Evolutionary conservation across 2,329 filamentous ascomycete species (phyloP).

Genomic region (Onygenales sp.): DNA sequence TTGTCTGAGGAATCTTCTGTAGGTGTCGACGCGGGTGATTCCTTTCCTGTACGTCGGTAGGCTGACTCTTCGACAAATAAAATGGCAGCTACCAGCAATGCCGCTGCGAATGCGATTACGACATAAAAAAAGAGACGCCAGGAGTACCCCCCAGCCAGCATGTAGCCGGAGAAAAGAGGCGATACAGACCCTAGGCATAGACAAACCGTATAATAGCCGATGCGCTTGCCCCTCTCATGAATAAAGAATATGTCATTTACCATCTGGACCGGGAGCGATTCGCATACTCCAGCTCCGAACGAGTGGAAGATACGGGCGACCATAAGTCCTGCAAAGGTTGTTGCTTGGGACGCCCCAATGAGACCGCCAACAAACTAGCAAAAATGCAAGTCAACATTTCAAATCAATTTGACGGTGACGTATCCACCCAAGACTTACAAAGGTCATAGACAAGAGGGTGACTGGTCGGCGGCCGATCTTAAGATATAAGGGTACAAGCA

Average conservation of each 20-base stretch:
- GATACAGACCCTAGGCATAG: conserved; percentile 48
- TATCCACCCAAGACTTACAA: conserved; percentile 14
- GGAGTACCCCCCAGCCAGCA: conserved; percentile 49
- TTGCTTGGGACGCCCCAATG: conserved; percentile 33
- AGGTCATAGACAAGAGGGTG: conserved; percentile 32
- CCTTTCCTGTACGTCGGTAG: conserved; percentile 32
- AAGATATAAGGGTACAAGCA: conserved; percentile 50
- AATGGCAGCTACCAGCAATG: conserved; percentile 39
- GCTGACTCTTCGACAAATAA: conserved; percentile 53
- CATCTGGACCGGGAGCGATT: conserved; percentile 38
- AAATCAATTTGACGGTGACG: background rate
- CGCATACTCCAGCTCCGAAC: conserved; percentile 37
- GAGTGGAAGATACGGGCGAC: conserved; percentile 33
- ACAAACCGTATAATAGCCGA: conserved; percentile 53
- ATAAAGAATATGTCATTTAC: conserved; percentile 41
- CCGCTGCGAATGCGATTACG: conserved; percentile 44
- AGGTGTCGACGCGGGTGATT: conserved; percentile 13
- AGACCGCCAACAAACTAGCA: conserved; percentile 30
- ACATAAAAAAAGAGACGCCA: conserved; percentile 56
- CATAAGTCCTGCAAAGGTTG: conserved; percentile 33
- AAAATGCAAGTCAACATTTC: background rate
- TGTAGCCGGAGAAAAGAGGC: conserved; percentile 51
- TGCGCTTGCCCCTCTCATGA: conserved; percentile 39
- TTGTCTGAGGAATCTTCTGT: background rate
- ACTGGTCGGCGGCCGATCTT: conserved; percentile 40